Base-by-base conservation (phyloP, 2,329 filamentous ascomycete genomes). In the Tolypocladium ophioglossoides region DNA sequence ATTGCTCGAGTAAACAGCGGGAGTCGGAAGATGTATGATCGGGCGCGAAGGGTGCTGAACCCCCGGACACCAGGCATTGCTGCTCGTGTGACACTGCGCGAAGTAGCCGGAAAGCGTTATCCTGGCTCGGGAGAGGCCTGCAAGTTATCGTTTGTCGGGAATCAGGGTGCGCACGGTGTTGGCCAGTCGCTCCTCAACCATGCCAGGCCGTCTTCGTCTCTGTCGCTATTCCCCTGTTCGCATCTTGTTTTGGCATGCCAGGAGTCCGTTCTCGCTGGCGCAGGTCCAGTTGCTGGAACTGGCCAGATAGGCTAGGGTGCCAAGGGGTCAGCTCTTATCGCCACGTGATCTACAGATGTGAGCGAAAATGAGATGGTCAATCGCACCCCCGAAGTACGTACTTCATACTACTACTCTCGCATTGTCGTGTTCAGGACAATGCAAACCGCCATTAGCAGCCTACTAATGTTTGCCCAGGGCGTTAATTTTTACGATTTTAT, bases 1-100 rank as follows among this genome's bases (percentile, higher is more conserved):
- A 91, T 79, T 20, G 79, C 70, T 51, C 91, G 83, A 30, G 94
- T 96, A 67, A 94, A 91, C 1, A 97, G 77, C 38, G 94, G 92
- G n/a, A 97, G 77, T 50, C 91, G 85, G 56, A 89, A 77, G 60
- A 95, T 65, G 68, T 95, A 96, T 10, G 88, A 89, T 60, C 89
- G 86, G 63, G 91, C 78, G 61, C 89, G 84, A 57, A 79, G 70
- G 35, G 86, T 82, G 71, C 85, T 91, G 71, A 95, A 85, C 55
- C 62, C 63, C 52, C 64, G 59, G 34, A 59, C 52, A n/a, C 39
- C 50, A n/a, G 56, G 56, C 59, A 61, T 61, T 34, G 54, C 37
- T 30, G 52, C 41, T 53, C 24, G 37, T 44, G 39, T 53, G 40
- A 40, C 48, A 40, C 47, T 30, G 51, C 32, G 38, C 40, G 40